Evolutionary conservation across 805 yeast species (phyloP).

Genomic region (Ogataea philodendri): DNA sequence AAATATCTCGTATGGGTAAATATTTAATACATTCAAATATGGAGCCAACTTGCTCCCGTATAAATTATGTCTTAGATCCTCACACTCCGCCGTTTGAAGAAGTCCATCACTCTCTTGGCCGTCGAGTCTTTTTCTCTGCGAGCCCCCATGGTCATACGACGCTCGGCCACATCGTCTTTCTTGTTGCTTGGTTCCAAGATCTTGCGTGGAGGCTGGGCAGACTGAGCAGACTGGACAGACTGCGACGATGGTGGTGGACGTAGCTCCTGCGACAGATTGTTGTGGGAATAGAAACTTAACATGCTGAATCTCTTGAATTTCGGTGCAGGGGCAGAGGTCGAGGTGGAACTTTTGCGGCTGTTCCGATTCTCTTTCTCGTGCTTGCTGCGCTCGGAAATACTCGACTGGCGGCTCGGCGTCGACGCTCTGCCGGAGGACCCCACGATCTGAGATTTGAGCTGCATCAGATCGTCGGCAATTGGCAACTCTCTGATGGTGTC

Average conservation of each 20-base stretch:
- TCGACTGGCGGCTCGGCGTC: constrained; percentile 7
- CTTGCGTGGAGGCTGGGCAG: constrained; percentile 12
- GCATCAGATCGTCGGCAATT: constrained; percentile 1
- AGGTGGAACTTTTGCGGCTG: constrained; percentile 19
- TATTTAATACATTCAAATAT: no score
- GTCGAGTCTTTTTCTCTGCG: constrained; percentile 54
- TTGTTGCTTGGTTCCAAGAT: constrained; percentile 20
- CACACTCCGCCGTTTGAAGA: constrained; percentile 65
- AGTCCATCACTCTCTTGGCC: constrained; percentile 74
- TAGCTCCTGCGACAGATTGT: constrained; percentile 14
- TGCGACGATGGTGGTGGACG: no score
- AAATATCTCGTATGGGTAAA: no score
- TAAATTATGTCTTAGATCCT: constrained; percentile 28
- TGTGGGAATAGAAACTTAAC: constrained; percentile 30
- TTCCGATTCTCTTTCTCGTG: constrained; percentile 28
- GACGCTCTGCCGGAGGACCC: constrained; percentile 1
- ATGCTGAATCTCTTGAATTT: constrained; percentile 35
- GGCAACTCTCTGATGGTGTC: constrained; percentile 4
- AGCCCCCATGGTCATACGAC: constrained; percentile 29
- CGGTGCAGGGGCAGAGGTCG: constrained; percentile 16
- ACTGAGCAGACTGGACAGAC: no score
- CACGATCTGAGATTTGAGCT: constrained; percentile 1
- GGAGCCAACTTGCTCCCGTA: no score
- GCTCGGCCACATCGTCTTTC: constrained; percentile 29
- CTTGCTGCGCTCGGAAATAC: constrained; percentile 10